Conservation (phyloP, 768 basidiomycete genomes). For the Omphalotus guepiniiformis region DNA sequence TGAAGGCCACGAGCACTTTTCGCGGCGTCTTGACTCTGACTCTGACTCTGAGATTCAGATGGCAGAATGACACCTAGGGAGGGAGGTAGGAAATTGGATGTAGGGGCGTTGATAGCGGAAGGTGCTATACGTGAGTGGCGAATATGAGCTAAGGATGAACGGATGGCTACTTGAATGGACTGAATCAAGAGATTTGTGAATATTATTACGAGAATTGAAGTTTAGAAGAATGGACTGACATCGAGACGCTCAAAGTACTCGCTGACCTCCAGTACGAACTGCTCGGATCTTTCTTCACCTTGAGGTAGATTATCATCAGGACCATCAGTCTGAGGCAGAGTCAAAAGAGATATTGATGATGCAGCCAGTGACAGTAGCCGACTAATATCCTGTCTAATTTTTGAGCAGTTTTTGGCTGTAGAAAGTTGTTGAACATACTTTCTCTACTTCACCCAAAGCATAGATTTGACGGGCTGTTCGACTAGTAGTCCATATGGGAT, state of each 20-base stretch:
- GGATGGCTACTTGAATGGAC: constrained; percentile 74
- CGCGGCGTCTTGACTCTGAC: constrained; percentile 14
- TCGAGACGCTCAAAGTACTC: constrained; percentile 83
- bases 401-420: background rate
- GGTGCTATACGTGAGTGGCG: constrained; percentile 79
- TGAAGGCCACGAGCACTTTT: constrained; percentile 61
- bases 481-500: constrained; percentile 80
- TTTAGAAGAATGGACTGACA: constrained; percentile 34
- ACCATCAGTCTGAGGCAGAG: constrained; percentile 77
- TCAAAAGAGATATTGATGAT: constrained; percentile 73
- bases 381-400: constrained; percentile 65
- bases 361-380: constrained; percentile 72
- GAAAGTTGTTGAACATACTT: constrained; percentile 35
- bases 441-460: constrained; percentile 76
- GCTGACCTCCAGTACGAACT: constrained; percentile 80
- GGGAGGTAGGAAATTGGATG: constrained; percentile 67
- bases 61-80: constrained; percentile 78
- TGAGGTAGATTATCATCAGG: constrained; percentile 66
- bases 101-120: constrained; percentile 81
- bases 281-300: constrained; percentile 80
- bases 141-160: constrained; percentile 78
- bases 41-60: constrained; percentile 26
- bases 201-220: background rate
- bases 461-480: constrained; percentile 79
- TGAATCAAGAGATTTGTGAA: constrained; percentile 23